Percentiles rank a stretch among this genome's conserved stretches.
phyloP scores from a whole-genome alignment of 805 yeast species.

The Yamadazyma paraphyllophila region DNA sequence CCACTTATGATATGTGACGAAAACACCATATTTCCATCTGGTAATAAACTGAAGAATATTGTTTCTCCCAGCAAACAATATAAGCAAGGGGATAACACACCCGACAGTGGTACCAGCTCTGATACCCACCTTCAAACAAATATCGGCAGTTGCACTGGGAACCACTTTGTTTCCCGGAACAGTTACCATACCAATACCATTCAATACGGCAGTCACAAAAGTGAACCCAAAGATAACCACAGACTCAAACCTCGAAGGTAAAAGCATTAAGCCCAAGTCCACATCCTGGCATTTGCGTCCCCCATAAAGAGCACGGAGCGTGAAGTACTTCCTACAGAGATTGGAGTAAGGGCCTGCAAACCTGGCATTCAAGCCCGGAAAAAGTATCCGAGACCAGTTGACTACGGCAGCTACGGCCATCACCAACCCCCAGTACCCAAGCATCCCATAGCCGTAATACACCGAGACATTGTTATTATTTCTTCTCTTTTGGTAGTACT shows the following conservation, averaged over 20 bases:
- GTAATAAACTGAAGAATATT: constrained; percentile 59
- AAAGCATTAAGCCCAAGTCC: constrained; percentile 15
- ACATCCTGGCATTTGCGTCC: constrained; percentile 16
- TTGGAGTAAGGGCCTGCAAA: constrained; percentile 28
- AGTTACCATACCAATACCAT: constrained; percentile 7
- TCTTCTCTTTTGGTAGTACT: constrained; percentile 5
- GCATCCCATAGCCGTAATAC: constrained; percentile 37
- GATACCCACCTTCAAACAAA: constrained; percentile 34
- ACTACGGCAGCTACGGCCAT: constrained; percentile 38
- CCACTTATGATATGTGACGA: constrained; percentile 57
- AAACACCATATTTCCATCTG: constrained; percentile 49
- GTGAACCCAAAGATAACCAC: constrained; percentile 21
- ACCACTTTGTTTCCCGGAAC: constrained; percentile 6
- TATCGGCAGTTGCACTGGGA: constrained; percentile 1
- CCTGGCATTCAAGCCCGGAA: constrained; percentile 31
- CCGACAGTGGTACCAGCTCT: constrained; percentile 51
- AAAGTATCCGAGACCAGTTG: constrained; percentile 38
- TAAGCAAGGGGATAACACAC: constrained; percentile 53
- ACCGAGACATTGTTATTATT: constrained; percentile 12
- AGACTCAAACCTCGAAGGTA: constrained; percentile 35
- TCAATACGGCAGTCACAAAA: constrained; percentile 14
- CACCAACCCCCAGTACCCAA: constrained; percentile 49
- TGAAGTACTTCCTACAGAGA: constrained; percentile 20
- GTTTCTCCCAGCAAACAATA: constrained; percentile 67
- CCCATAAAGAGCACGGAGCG: constrained; percentile 23